Evolutionary conservation across 2,329 filamentous ascomycete genomes (phyloP), one percentile per base, ranked within the genome.

Genomic region (Thyridium curvatum): DNA sequence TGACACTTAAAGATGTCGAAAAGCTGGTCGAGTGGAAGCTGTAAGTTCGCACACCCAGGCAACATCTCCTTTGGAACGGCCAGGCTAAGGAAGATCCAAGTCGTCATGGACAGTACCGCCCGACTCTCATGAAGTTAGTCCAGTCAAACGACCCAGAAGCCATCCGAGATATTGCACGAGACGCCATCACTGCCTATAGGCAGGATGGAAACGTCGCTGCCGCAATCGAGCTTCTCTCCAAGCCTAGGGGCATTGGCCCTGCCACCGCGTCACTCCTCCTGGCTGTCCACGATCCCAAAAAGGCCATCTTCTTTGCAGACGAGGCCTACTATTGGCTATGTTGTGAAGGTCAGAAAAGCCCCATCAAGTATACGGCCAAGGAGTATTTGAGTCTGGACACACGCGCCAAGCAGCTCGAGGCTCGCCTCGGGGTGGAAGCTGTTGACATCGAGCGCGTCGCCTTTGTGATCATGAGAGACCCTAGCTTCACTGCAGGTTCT

Each of bases 261-360:
- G 86, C 86, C 8, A 91, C 86, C 1, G 86, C 84, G 1, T 86
- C 84, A 2, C 72, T 93, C 26, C 62, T 91, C 1, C 69, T 93
- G 3, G 74, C 81, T 4, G 75, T 84, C 4, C 73, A 79, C 46
- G 71, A 79, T 43, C 72, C 81, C 0, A 58, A 66, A 1, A 60
- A 62, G 12, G 68, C 81, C 35, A 72, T 85, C 2, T 91, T 91
- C 67, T 91, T 91, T 61, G 84, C 81, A 3, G 87, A 94, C 52
- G 86, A 93, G 59, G 71, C 82, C 4, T 91, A 81, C 53, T 73
- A 80, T 47, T 91, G 84, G 84, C 61, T 84, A 6, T 76, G 76
- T 51, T 76, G 73, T 53, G 56, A 60, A n/a, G 69, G 69, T 0
- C 61, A 64, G 31, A 70, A 64, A 39, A n/a, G 28, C 0, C 59